These are phyloP conservation scores for Penicillium daleae DNA, from an alignment of 495 filamentous ascomycete genomes.

Conservation along the genomic window DNA sequence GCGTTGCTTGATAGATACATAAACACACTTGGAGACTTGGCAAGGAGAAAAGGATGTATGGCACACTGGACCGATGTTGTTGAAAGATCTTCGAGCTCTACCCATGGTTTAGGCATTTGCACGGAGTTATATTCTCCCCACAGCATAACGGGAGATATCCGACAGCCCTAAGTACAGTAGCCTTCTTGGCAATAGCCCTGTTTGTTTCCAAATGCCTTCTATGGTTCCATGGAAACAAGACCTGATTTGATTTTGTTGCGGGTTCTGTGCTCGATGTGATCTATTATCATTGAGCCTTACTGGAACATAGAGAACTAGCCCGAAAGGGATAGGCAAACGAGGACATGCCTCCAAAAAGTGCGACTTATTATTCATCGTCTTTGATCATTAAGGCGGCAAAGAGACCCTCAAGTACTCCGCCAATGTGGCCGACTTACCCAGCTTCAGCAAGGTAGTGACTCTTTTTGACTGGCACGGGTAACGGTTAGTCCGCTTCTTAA, in stretches of 20 bases:
- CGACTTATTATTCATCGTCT: neutral
- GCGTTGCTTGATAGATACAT: neutral
- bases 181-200: constrained; percentile 14
- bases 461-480: constrained; percentile 9
- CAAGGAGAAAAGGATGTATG: neutral
- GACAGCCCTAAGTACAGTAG: neutral
- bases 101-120: neutral
- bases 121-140: neutral
- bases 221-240: constrained; percentile 19
- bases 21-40: too few relatives aligned
- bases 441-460: neutral
- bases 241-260: constrained; percentile 3
- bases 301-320: neutral
- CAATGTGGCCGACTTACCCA: neutral
- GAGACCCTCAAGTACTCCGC: neutral
- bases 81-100: neutral
- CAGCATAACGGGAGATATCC: neutral
- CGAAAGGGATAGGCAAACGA: neutral
- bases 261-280: neutral
- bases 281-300: neutral
- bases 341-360: neutral
- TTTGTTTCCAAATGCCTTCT: constrained; percentile 17
- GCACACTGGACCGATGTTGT: neutral
- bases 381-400: neutral
- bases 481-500: constrained; percentile 17